Evolutionary conservation across 2,329 filamentous ascomycete species (phyloP), one percentile per base, ranked within the genome.

Genomic region (Talaromyces sp.): DNA sequence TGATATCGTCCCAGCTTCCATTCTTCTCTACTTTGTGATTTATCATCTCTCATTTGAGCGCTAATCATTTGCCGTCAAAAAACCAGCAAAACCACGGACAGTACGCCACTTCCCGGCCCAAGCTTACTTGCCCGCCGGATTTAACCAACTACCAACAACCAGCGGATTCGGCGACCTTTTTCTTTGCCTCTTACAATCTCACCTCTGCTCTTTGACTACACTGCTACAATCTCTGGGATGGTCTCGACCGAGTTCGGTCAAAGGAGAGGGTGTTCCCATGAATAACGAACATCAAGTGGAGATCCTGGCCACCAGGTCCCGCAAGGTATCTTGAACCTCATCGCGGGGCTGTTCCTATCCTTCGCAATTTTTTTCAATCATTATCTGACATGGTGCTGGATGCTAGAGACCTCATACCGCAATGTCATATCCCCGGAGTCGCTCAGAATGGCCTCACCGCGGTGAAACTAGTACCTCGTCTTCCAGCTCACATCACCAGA

Each of bases 241-340:
- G 56, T 59, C 19, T 59, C 37, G 35, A 22, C 37, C 39, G 33
- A 14, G 22, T 54, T 16, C 49, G 22, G 57, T 65, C 66, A 63
- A 43, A 59, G 49, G 24, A 64, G 45, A 54, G 62, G 54, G 58
- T 31, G 49, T 43, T 70, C 70, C 68, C 66, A 80, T 79, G 78
- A 78, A 71, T 69, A 71, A 75, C 64, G 73, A 76, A 41, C 69
- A 74, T 45, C 74, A 73, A 66, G 70, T 77, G 60, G 74, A 77
- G 67, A 73, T 77, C 62, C 66, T 79, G 70, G 70, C 71, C 67
- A 71, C 75, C 68, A 72, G 75, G 70, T 75, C 74, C 41, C 72
- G 73, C 70, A 80, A 79, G 75, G 78, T 80, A 68, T 66, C 63
- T 59, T 35, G 52, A 67, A 54, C 60, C 65, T 65, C 59, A 58